phyloP scores from a whole-genome alignment of 2,329 filamentous ascomycete genomes.

The Exophiala spinifera region DNA sequence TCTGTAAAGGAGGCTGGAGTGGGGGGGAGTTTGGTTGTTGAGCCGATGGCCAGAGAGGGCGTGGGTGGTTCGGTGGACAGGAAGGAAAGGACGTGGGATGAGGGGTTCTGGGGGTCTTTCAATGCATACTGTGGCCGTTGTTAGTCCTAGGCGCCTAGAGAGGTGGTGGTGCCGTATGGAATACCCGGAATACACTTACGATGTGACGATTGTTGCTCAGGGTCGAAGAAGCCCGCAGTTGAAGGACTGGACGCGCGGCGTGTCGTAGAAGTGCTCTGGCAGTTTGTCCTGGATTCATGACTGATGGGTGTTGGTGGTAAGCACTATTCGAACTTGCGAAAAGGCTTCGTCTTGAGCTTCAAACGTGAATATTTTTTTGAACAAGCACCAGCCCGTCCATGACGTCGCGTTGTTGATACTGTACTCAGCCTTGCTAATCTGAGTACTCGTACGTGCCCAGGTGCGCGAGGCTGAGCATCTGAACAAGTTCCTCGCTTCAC shows the following conservation, averaged over 20 bases:
- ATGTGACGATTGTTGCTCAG: slow-evolving; percentile 24
- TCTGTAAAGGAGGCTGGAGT: slow-evolving; percentile 55
- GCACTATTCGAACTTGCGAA: neutral
- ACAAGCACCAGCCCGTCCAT: neutral
- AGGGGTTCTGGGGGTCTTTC: slow-evolving; percentile 39
- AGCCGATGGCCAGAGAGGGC: slow-evolving; percentile 53
- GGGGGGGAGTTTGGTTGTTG: slow-evolving; percentile 50
- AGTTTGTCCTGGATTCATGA: slow-evolving; percentile 7
- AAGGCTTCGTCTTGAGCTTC: neutral
- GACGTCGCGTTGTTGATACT: neutral
- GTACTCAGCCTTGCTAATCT: neutral
- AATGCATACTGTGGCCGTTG: slow-evolving; percentile 31
- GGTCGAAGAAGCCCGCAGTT: slow-evolving; percentile 20
- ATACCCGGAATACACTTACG: slow-evolving; percentile 4
- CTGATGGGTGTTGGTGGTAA: neutral
- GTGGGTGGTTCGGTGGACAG: slow-evolving; percentile 55
- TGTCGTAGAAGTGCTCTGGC: slow-evolving; percentile 4
- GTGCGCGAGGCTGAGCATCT: too few relatives aligned
- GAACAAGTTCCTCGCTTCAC: neutral
- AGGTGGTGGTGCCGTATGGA: too few relatives aligned
- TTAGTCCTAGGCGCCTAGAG: too few relatives aligned
- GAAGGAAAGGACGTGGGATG: slow-evolving; percentile 51
- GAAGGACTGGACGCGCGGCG: slow-evolving; percentile 4
- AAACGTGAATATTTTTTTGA: neutral
- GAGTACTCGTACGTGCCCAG: neutral